Evolutionary conservation across 2,329 filamentous ascomycete species (phyloP).

Genomic region (Chrysosporium queenslandicum): DNA sequence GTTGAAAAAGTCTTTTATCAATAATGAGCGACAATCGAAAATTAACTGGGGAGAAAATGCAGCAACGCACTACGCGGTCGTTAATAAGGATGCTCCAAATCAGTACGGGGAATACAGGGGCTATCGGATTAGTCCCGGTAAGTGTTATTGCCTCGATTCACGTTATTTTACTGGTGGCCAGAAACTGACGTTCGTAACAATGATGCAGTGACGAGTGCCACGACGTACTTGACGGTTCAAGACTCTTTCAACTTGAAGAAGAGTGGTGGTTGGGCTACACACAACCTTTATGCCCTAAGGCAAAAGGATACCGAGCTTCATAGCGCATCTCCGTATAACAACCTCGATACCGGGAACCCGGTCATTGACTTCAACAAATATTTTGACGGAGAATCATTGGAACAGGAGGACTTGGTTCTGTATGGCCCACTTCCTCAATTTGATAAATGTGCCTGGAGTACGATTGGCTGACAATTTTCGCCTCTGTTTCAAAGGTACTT

Average conservation of each 20-base stretch:
- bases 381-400: slow-evolving; percentile 37
- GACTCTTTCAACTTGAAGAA: slow-evolving; percentile 41
- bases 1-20: slow-evolving; percentile 35
- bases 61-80: slow-evolving; percentile 41
- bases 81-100: slow-evolving; percentile 44
- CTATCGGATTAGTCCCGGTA: slow-evolving; percentile 22
- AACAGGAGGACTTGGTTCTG: slow-evolving; percentile 37
- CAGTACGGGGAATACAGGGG: slow-evolving; percentile 44
- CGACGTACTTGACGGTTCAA: slow-evolving; percentile 40
- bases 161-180: not conserved
- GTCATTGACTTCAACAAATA: slow-evolving; percentile 37
- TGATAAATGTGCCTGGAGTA: not conserved
- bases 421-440: slow-evolving; percentile 31
- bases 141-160: not conserved
- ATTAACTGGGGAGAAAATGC: slow-evolving; percentile 44
- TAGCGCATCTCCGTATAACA: slow-evolving; percentile 12
- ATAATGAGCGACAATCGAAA: slow-evolving; percentile 33
- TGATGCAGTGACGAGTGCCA: slow-evolving; percentile 16
- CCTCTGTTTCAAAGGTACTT: slow-evolving; percentile 21
- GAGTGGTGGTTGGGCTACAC: slow-evolving; percentile 41
- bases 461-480: not conserved
- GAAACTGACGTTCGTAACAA: not conserved
- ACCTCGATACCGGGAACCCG: slow-evolving; percentile 10
- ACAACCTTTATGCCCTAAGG: slow-evolving; percentile 43
- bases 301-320: slow-evolving; percentile 17